Evolutionary conservation across 2,329 filamentous ascomycete genomes (phyloP).

Genomic region (Trichoderma guizhouense): DNA sequence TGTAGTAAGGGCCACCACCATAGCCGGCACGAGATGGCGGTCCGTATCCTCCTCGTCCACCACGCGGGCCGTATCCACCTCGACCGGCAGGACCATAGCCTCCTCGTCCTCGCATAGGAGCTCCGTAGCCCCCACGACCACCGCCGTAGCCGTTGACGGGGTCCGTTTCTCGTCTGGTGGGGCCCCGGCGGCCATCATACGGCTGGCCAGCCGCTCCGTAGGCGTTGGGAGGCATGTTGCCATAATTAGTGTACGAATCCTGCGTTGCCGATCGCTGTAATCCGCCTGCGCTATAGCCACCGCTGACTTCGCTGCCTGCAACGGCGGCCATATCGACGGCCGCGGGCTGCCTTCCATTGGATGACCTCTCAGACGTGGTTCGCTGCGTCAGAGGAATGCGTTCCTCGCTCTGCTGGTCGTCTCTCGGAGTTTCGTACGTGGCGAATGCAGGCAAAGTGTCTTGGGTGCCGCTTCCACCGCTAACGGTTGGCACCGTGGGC

Average conservation of each 20-base stretch:
- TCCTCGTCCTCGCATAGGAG: slow-evolving; percentile 33
- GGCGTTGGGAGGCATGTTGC: slow-evolving; percentile 41
- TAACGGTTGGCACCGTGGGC: slow-evolving; percentile 57
- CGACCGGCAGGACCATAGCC: slow-evolving; percentile 42
- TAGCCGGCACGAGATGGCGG: slow-evolving; percentile 33
- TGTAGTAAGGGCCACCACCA: slow-evolving; percentile 26
- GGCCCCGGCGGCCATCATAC: slow-evolving; percentile 45
- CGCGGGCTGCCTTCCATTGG: slow-evolving; percentile 42
- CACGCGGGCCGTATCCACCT: slow-evolving; percentile 29
- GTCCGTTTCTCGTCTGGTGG: slow-evolving; percentile 46
- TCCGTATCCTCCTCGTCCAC: slow-evolving; percentile 31
- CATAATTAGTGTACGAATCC: slow-evolving; percentile 65
- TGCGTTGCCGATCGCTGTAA: slow-evolving; percentile 42
- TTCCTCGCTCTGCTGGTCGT: slow-evolving; percentile 64
- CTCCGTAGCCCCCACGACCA: slow-evolving; percentile 42
- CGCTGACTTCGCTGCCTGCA: neutral
- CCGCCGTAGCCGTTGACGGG: slow-evolving; percentile 43
- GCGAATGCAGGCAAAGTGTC: slow-evolving; percentile 56
- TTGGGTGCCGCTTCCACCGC: slow-evolving; percentile 48
- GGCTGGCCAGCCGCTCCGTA: slow-evolving; percentile 49
- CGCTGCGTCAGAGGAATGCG: slow-evolving; percentile 65
- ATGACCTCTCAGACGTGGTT: slow-evolving; percentile 58
- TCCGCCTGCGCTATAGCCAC: slow-evolving; percentile 32
- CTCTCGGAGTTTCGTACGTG: slow-evolving; percentile 64
- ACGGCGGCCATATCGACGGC: slow-evolving; percentile 37